Base-by-base conservation (phyloP, 139 green algal species). In the Chlamydomonas sphaeroides region DNA sequence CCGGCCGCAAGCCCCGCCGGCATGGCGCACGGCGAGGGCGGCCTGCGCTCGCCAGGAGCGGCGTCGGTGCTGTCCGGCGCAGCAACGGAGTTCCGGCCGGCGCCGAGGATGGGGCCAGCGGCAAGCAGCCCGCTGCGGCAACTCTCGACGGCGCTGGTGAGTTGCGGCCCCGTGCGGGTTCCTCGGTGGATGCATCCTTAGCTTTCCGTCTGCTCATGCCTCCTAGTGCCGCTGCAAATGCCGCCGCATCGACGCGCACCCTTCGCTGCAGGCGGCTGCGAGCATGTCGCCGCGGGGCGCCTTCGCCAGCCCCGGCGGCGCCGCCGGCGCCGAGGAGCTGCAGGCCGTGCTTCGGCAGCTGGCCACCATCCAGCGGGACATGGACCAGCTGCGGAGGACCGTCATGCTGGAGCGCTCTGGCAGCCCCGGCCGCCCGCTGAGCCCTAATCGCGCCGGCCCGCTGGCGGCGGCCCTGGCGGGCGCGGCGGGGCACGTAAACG, bases 301-400 rank as follows among this genome's bases (percentile, higher is more conserved):
- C 25, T 14, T 66, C 20, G 30, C 59, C 30, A 23, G 11, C 59
- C 5, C 30, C n/a, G 11, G 30, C 59, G 59, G 18, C 59, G 59
- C 17, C 53, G 15, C 53, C 53, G n/a, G n/a, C 59, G 59, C 59
- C 0, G 59, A 66, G 30, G 59, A n/a, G n/a, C n/a, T 66, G 59
- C 59, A 36, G 30, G 28, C 59, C 2, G 10, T 80, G 49, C 59
- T 80, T 3, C 57, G 59, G 36, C 74, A 70, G 39, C 74, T 80
- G 39, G 39, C 74, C 74, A 66, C 63, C 59, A n/a, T 70, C 10
- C 39, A 80, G 74, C 59, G 74, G 23, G 74, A 80, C 18, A 23
- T 80, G 74, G 74, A 80, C 7, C 59, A 45, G 20, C 65, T 80
- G 0, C 26, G 57, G 30, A 14, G 30, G 10, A 39, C 33, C 42